Evolutionary conservation across 2,329 filamentous ascomycete species (phyloP), one percentile per base, ranked within the genome.

Genomic region (Alternaria ethzedia): DNA sequence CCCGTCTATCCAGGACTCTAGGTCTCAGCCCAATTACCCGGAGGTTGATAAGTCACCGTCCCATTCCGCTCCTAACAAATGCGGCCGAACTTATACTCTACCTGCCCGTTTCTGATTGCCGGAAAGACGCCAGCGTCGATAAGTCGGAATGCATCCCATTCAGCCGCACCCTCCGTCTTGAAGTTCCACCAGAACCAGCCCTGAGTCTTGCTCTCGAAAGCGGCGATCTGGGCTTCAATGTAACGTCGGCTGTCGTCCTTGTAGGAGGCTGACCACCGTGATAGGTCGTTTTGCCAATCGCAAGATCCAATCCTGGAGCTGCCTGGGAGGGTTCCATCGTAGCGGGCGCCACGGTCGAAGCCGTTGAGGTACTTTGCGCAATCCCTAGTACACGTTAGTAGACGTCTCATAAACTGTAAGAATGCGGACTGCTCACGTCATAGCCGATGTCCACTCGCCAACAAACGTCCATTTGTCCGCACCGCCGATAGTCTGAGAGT

Each of bases 361-460:
- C 89, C 88, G 63, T 85, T 85, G 52, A 85, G 80, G 45, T 80
- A 82, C 30, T 76, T 76, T 11, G 86, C 85, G 69, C 86, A 87
- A 72, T 88, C 86, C 26, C 59, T 61, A 4, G 21, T 57, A 23
- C 17, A 12, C 36, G 46, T 61, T 15, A 61, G 59, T 49, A 45
- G 7, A 11, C 12, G 20, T 58, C 5, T 57, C 13, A 9, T 30
- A 13, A 44, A 25, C 20, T 25, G 15, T n/a, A 26, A 51, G 44
- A 25, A 15, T n/a, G 13, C 21, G 32, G 25, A 21, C 52, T 36
- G 25, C 59, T 61, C 51, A 61, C 3, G 89, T 91, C 83, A 90
- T 86, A 13, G 89, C 89, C 21, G 84, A 89, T 2, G 86, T 87
- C 89, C 89, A 91, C 75, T 92, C 90, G 45, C 90, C 90, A 6